Percentiles rank a stretch among this genome's conserved stretches.
Conservation (phyloP, 768 basidiomycete species). For the Lentinula aciculospora region DNA sequence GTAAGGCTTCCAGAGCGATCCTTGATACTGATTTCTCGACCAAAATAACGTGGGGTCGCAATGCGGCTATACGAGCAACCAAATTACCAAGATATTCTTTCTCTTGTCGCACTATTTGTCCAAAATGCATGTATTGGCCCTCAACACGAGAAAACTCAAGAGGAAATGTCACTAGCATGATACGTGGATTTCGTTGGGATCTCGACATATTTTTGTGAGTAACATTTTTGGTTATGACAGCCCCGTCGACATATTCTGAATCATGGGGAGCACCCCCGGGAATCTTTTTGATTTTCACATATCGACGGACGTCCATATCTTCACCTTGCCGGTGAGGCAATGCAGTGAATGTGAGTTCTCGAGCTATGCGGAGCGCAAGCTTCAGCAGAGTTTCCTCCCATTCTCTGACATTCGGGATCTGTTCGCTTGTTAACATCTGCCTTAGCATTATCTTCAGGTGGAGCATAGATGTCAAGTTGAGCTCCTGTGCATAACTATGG, state of each 20-base stretch:
- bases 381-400: constrained; percentile 86
- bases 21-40: constrained; percentile 90
- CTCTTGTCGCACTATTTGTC: constrained; percentile 86
- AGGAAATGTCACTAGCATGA: constrained; percentile 96
- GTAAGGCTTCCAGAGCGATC: constrained; percentile 81
- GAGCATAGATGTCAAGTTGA: constrained; percentile 81
- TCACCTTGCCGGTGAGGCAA: constrained; percentile 74
- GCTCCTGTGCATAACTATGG: constrained; percentile 71
- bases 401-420: constrained; percentile 74
- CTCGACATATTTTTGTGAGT: constrained; percentile 94
- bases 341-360: constrained; percentile 74
- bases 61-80: constrained; percentile 82
- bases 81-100: constrained; percentile 89
- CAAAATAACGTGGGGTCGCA: constrained; percentile 88
- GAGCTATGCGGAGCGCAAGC: constrained; percentile 81
- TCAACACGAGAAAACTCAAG: constrained; percentile 90
- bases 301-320: constrained; percentile 91
- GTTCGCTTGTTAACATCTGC: constrained; percentile 81
- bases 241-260: constrained; percentile 95
- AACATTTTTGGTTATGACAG: constrained; percentile 96
- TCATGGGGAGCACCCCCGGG: constrained; percentile 90
- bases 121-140: constrained; percentile 90
- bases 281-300: constrained; percentile 98
- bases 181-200: constrained; percentile 74
- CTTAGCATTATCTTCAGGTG: constrained; percentile 88